Percentiles rank a stretch among this genome's conserved stretches.
These are phyloP conservation scores for Epichloe typhina DNA, from an alignment of 2,329 filamentous ascomycete genomes.

Conservation along the genomic window DNA sequence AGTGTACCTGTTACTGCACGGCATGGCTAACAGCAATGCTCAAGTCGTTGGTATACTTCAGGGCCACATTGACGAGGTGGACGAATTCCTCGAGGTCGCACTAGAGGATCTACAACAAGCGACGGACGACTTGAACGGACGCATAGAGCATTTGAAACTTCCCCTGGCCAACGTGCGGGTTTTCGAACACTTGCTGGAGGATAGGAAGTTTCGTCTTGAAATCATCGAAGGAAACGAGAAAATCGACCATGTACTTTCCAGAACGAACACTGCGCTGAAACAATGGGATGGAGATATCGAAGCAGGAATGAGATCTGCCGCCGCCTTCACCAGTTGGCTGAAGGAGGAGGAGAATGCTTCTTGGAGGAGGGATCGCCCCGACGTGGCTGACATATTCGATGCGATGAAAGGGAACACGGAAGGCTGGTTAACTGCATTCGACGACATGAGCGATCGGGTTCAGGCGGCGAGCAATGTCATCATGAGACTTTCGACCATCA, in stretches of 20 bases:
- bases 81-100: slow-evolving; percentile 76
- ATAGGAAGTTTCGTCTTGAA: slow-evolving; percentile 66
- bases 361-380: slow-evolving; percentile 47
- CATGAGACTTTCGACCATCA: slow-evolving; percentile 59
- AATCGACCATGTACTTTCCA: slow-evolving; percentile 78
- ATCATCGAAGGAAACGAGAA: slow-evolving; percentile 80
- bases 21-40: slow-evolving; percentile 74
- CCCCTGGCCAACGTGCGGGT: slow-evolving; percentile 71
- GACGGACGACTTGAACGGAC: slow-evolving; percentile 63
- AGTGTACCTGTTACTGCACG: slow-evolving; percentile 73
- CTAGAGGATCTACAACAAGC: slow-evolving; percentile 75
- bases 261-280: slow-evolving; percentile 63
- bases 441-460: slow-evolving; percentile 60
- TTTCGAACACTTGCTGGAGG: slow-evolving; percentile 80
- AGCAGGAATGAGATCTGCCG: slow-evolving; percentile 63
- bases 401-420: slow-evolving; percentile 91
- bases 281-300: slow-evolving; percentile 68
- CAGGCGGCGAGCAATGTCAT: slow-evolving; percentile 57
- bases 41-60: slow-evolving; percentile 85
- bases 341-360: slow-evolving; percentile 47
- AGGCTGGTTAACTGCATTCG: slow-evolving; percentile 74
- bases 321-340: slow-evolving; percentile 66
- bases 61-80: slow-evolving; percentile 84
- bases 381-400: slow-evolving; percentile 59
- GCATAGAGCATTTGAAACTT: slow-evolving; percentile 66